phyloP scores from a whole-genome alignment of 768 basidiomycete genomes.

The Pleurotus platypus region DNA sequence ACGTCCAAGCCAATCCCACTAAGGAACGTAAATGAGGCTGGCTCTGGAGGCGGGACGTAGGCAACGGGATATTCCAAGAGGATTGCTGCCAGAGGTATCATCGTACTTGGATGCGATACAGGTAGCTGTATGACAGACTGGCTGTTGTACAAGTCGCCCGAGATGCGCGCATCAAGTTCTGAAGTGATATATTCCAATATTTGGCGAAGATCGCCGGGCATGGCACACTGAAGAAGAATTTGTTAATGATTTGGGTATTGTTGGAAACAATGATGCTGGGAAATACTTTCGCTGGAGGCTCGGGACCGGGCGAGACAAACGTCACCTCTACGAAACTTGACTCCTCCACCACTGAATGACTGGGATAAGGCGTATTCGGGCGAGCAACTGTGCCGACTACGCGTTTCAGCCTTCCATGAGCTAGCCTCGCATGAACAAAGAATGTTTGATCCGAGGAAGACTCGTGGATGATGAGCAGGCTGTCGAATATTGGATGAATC shows the following conservation, averaged over 20 bases:
- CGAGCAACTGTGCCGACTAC: too few species aligned
- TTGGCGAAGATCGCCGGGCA: not conserved
- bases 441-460: constrained; percentile 47
- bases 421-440: constrained; percentile 40
- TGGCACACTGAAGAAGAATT: not conserved
- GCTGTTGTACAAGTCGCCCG: not conserved
- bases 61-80: constrained; percentile 62
- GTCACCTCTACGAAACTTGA: not conserved
- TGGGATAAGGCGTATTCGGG: too few species aligned
- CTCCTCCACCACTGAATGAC: not conserved
- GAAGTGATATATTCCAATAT: not conserved
- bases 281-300: not conserved
- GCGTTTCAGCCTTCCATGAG: constrained; percentile 13
- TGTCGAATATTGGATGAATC: constrained; percentile 28
- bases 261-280: not conserved
- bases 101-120: constrained; percentile 9
- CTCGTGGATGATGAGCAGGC: constrained; percentile 45
- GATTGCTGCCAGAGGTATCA: constrained; percentile 54
- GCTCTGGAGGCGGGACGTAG: constrained; percentile 30
- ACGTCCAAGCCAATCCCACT: constrained; percentile 43
- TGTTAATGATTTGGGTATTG: not conserved
- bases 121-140: constrained; percentile 5
- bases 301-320: not conserved
- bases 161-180: not conserved
- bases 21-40: constrained; percentile 35